A percentile compares a stretch with the other conserved stretches of the same genome.
These are phyloP conservation scores for Botrytis paeoniae DNA, from an alignment of 2,329 filamentous ascomycete genomes.

Conservation along the genomic window DNA sequence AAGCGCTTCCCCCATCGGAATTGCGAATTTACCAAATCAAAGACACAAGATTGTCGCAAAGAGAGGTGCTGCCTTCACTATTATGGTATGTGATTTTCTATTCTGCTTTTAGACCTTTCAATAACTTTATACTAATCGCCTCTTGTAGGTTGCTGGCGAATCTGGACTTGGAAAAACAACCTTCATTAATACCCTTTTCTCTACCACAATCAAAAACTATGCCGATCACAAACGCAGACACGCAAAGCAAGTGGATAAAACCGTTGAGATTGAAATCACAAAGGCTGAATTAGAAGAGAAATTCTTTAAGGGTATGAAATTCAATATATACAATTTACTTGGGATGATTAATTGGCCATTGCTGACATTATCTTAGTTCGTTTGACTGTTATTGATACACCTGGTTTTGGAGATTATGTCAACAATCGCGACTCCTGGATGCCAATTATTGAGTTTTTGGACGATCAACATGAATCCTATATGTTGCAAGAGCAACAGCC, in stretches of 20 bases:
- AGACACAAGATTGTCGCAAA: slow-evolving; percentile 72
- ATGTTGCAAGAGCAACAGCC: slow-evolving; percentile 99
- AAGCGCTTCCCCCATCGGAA: slow-evolving; percentile 67
- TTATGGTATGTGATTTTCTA: slow-evolving; percentile 68
- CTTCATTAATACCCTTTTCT: slow-evolving; percentile 99
- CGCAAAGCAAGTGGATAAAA: slow-evolving; percentile 99
- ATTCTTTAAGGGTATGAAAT: slow-evolving; percentile 91
- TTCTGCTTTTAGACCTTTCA: background rate
- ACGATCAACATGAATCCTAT: slow-evolving; percentile 99
- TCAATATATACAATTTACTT: background rate
- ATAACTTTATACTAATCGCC: slow-evolving; percentile 13
- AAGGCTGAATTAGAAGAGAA: slow-evolving; percentile 99
- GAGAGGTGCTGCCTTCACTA: slow-evolving; percentile 96
- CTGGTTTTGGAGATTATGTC: slow-evolving; percentile 98
- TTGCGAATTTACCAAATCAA: slow-evolving; percentile 72
- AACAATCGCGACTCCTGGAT: slow-evolving; percentile 99
- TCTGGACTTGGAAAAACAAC: slow-evolving; percentile 98
- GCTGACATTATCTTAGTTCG: slow-evolving; percentile 62
- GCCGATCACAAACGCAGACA: slow-evolving; percentile 99
- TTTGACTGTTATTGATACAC: slow-evolving; percentile 97
- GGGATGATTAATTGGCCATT: slow-evolving; percentile 5
- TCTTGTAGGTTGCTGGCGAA: slow-evolving; percentile 84
- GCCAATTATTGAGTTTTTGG: slow-evolving; percentile 99
- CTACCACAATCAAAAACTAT: slow-evolving; percentile 99
- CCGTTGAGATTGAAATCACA: slow-evolving; percentile 99